Percentiles rank a stretch among this genome's conserved stretches.
Evolutionary conservation across 148 eudicot species (phyloP).

Genomic region (Fagopyrum tataricum): DNA sequence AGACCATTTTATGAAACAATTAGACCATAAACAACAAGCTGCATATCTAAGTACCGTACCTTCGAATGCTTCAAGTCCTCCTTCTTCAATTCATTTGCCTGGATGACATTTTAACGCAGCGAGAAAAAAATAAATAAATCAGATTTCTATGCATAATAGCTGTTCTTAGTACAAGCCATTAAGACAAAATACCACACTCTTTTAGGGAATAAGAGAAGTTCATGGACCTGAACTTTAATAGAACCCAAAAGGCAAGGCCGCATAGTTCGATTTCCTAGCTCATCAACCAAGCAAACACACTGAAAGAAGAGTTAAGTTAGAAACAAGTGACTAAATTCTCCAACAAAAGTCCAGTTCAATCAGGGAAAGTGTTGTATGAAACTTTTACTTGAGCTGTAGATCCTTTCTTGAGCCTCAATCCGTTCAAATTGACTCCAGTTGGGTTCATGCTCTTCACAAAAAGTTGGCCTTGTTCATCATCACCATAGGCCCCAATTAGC

Average conservation of each 20-base stretch:
- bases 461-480: slow-evolving; percentile 70
- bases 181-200: neutral
- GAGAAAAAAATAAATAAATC: neutral
- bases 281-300: slow-evolving; percentile 98
- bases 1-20: neutral
- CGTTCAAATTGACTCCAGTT: slow-evolving; percentile 54
- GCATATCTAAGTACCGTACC: slow-evolving; percentile 34
- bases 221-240: slow-evolving; percentile 71
- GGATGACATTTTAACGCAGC: slow-evolving; percentile 11
- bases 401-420: slow-evolving; percentile 58
- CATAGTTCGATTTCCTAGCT: slow-evolving; percentile 88
- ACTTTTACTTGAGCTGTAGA: slow-evolving; percentile 70
- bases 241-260: slow-evolving; percentile 81
- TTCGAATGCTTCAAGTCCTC: slow-evolving; percentile 79
- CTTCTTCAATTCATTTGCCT: slow-evolving; percentile 71
- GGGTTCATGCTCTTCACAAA: slow-evolving; percentile 56
- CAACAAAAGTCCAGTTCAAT: neutral
- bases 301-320: slow-evolving; percentile 16
- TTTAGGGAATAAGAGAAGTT: neutral
- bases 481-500: slow-evolving; percentile 87
- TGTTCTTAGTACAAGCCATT: neutral
- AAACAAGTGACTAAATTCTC: neutral
- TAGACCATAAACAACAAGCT: neutral
- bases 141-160: neutral
- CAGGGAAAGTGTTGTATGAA: neutral